Evolutionary conservation across 345 rosid species (phyloP), one percentile per base, ranked within the genome.

Genomic region (Gossypium mustelinum): DNA sequence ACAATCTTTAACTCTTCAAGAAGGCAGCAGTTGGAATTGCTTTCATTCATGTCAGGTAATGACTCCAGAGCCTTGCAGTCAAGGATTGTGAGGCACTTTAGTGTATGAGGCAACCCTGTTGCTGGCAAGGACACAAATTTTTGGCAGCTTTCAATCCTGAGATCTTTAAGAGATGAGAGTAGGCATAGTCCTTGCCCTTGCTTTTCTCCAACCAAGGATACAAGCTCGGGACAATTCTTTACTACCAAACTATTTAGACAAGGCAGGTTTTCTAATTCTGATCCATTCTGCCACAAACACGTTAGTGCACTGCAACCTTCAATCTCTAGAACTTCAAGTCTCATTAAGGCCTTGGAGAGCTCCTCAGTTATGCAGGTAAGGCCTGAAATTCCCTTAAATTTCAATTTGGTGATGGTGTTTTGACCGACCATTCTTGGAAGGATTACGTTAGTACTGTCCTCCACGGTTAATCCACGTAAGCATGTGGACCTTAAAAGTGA

Each of bases 1-100:
- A 10, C 29, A 14, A 78, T 75, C 68, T 65, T 24, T 39, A 79
- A 58, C n/a, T 25, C 54, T 61, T 79, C 73, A 70, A 75, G 75
- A 22, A 4, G 24, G 57, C 65, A n/a, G 4, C 1, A 0, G 48
- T 39, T 7, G 11, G 7, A 18, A 20, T 9, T 47, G 66, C 55
- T 12, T 34, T 1, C 66, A 59, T 44, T 59, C 24, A 18, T 60
- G 29, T 13, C 58, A 25, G 67, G 58, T 29, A 73, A 45, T 5
- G 76, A 73, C 17, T 16, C 56, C 68, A 73, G 11, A 11, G 66
- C 22, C 56, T 4, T 17, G 41, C 67, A 58, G 51, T 73, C 45
- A 22, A 4, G 10, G 22, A 73, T 60, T 16, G 22, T 47, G 17
- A 73, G 57, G 14, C 17, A 14, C 62, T 59, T 59, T 2, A 73